A percentile compares a stretch with the other conserved stretches of the same genome.
Conservation (phyloP, 2,329 filamentous ascomycete species). For the Cyphellophora europaea region DNA sequence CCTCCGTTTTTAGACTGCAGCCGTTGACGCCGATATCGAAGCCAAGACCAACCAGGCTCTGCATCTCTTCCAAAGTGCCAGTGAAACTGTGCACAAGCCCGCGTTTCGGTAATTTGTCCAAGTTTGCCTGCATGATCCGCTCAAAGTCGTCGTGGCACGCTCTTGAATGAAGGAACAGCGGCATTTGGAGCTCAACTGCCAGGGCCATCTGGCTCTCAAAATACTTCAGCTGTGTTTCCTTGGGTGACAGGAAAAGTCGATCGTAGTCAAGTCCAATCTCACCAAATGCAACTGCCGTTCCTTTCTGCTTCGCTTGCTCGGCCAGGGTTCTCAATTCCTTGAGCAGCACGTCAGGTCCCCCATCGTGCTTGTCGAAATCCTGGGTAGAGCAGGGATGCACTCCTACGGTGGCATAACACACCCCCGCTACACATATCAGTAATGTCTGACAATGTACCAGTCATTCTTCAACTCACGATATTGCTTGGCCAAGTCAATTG, state of each 20-base stretch:
- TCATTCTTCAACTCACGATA: constrained; percentile 50
- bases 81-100: constrained; percentile 95
- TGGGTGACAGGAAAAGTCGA: constrained; percentile 71
- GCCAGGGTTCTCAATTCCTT: constrained; percentile 59
- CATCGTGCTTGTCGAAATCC: constrained; percentile 56
- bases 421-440: constrained; percentile 47
- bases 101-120: constrained; percentile 60
- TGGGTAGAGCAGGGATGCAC: constrained; percentile 86
- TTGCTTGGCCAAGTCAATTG: constrained; percentile 61
- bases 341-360: constrained; percentile 34
- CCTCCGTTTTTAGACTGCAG: constrained; percentile 87
- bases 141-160: constrained; percentile 84
- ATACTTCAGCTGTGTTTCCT: constrained; percentile 70
- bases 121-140: constrained; percentile 51
- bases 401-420: constrained; percentile 82
- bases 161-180: constrained; percentile 85
- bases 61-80: constrained; percentile 76
- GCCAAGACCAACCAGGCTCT: constrained; percentile 66
- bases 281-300: constrained; percentile 70
- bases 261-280: constrained; percentile 98
- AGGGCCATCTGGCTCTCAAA: constrained; percentile 77
- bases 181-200: constrained; percentile 66
- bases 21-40: constrained; percentile 94
- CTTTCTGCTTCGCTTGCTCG: constrained; percentile 44
- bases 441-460: neutral